phyloP scores from a whole-genome alignment of 1,284 basidiomycete genomes.

The Stygiomarasmius scandens region DNA sequence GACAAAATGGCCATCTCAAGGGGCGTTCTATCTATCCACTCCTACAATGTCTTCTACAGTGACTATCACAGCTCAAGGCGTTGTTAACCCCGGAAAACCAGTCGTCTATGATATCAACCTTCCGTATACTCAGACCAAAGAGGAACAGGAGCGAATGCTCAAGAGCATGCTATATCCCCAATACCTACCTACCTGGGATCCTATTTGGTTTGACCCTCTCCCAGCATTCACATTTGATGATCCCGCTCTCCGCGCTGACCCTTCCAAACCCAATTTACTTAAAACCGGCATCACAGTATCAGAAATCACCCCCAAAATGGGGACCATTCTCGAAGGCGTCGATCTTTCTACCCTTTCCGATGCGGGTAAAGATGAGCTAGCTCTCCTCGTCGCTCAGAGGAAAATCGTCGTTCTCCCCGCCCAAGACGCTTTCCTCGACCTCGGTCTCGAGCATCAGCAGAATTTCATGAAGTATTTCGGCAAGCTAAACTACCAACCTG shows the following conservation, averaged over 20 bases:
- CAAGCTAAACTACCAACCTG: slow-evolving; percentile 24
- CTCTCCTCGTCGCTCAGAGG: slow-evolving; percentile 20
- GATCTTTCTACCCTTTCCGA: slow-evolving; percentile 18
- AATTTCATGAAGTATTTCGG: slow-evolving; percentile 24
- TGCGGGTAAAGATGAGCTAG: slow-evolving; percentile 22
- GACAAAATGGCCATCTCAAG: too few relatives aligned
- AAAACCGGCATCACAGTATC: slow-evolving; percentile 1
- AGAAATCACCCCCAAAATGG: slow-evolving; percentile 21
- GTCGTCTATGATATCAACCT: slow-evolving; percentile 25
- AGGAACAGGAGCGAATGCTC: slow-evolving; percentile 12
- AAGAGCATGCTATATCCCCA: slow-evolving; percentile 11
- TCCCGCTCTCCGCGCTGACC: slow-evolving; percentile 22
- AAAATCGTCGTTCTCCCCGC: slow-evolving; percentile 23
- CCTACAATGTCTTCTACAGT: neutral
- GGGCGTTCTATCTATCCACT: too few relatives aligned
- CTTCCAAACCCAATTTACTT: slow-evolving; percentile 16
- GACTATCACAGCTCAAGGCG: neutral
- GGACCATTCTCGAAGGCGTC: slow-evolving; percentile 19
- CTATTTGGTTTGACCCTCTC: slow-evolving; percentile 20
- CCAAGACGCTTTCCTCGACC: slow-evolving; percentile 20
- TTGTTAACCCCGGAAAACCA: slow-evolving; percentile 1
- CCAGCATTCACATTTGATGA: slow-evolving; percentile 20
- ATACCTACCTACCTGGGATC: slow-evolving; percentile 23
- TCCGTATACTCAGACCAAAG: slow-evolving; percentile 17
- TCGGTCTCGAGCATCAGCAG: slow-evolving; percentile 20